phyloP scores from a whole-genome alignment of 1,139 yeast species.

The Candida tropicalis region DNA sequence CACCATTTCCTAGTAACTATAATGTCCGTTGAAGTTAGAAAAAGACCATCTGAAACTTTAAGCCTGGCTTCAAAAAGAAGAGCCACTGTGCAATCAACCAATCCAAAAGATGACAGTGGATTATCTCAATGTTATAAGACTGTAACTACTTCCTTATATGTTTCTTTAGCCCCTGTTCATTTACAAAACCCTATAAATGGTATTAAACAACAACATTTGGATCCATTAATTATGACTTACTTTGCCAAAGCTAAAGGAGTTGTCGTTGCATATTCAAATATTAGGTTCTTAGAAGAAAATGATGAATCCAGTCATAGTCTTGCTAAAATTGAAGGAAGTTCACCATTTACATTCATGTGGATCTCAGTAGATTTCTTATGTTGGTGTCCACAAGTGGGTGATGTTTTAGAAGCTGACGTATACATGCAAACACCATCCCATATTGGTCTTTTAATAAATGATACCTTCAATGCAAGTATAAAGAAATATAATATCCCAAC shows the following conservation, averaged over 20 bases:
- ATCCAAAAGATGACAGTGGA: slow-evolving; percentile 40
- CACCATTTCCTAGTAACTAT: no score
- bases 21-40: slow-evolving; percentile 20
- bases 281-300: slow-evolving; percentile 37
- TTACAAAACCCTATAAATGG: slow-evolving; percentile 72
- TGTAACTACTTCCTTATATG: slow-evolving; percentile 67
- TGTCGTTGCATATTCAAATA: slow-evolving; percentile 73
- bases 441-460: slow-evolving; percentile 86
- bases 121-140: slow-evolving; percentile 66
- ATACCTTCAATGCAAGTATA: slow-evolving; percentile 92
- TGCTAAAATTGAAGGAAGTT: slow-evolving; percentile 73
- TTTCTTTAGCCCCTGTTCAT: slow-evolving; percentile 85
- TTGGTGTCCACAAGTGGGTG: slow-evolving; percentile 90
- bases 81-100: slow-evolving; percentile 29
- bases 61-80: slow-evolving; percentile 20
- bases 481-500: slow-evolving; percentile 81
- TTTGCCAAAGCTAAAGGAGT: slow-evolving; percentile 77
- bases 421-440: slow-evolving; percentile 96
- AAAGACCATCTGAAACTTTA: slow-evolving; percentile 12
- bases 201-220: slow-evolving; percentile 82
- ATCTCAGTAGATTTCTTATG: slow-evolving; percentile 77
- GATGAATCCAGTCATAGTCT: slow-evolving; percentile 30
- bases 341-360: slow-evolving; percentile 92
- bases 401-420: slow-evolving; percentile 78
- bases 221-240: slow-evolving; percentile 85